A percentile compares a stretch with the other conserved stretches of the same genome.
phyloP scores from a whole-genome alignment of 2,329 filamentous ascomycete species.

The Aspergillus hiratsukae region DNA sequence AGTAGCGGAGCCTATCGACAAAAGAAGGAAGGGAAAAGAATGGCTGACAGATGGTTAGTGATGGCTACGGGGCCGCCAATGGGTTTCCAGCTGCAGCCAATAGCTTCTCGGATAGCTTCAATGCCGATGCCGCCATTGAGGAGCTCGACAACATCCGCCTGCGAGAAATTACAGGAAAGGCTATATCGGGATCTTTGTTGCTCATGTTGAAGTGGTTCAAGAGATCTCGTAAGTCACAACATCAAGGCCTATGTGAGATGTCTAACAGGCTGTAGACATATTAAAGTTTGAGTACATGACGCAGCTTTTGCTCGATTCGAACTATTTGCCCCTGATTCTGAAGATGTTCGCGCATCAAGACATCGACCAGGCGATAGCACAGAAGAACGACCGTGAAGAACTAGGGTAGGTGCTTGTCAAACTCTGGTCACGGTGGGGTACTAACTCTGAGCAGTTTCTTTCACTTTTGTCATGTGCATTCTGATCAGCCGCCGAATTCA shows the following conservation, averaged over 20 bases:
- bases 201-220: constrained; percentile 96
- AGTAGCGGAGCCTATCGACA: constrained; percentile 26
- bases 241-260: neutral
- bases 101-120: constrained; percentile 20
- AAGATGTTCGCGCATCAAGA: constrained; percentile 95
- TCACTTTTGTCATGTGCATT: constrained; percentile 74
- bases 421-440: neutral
- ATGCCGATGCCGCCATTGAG: constrained; percentile 50
- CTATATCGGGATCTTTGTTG: constrained; percentile 81
- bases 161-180: constrained; percentile 85
- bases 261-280: constrained; percentile 57
- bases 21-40: neutral
- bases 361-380: constrained; percentile 82
- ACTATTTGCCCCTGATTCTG: constrained; percentile 85
- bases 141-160: constrained; percentile 77
- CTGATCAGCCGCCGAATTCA: constrained; percentile 51
- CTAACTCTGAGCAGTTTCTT: constrained; percentile 64
- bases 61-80: constrained; percentile 23
- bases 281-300: constrained; percentile 95
- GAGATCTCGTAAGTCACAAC: constrained; percentile 67
- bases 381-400: constrained; percentile 75
- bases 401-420: constrained; percentile 56
- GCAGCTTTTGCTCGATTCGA: constrained; percentile 87
- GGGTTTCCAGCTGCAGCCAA: constrained; percentile 16
- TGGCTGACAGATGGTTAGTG: constrained; percentile 11